phyloP scores from a whole-genome alignment of 306 rosid species.

The Inga leiocalycina region DNA sequence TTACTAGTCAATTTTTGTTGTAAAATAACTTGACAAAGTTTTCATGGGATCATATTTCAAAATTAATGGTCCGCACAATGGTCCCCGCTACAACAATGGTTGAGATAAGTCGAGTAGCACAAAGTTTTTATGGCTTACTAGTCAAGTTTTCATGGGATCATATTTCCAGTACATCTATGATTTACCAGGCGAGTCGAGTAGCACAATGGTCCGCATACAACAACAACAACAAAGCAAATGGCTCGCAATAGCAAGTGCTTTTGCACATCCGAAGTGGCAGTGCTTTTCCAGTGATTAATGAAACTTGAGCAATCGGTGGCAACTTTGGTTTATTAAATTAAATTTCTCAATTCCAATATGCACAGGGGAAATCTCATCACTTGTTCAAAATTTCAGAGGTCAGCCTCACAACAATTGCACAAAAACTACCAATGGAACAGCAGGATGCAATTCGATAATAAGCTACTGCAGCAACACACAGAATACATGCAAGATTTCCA shows the following conservation, averaged over 20 bases:
- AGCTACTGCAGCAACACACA: background rate
- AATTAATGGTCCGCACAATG: background rate
- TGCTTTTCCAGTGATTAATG: background rate
- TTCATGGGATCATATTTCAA: background rate
- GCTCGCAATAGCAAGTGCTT: background rate
- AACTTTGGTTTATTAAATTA: constrained; percentile 15
- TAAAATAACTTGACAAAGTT: background rate
- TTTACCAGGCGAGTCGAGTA: background rate
- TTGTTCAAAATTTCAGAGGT: constrained; percentile 35
- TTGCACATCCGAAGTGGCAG: background rate
- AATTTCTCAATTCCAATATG: constrained; percentile 19
- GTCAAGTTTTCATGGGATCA: background rate
- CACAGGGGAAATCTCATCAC: background rate
- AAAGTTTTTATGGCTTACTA: background rate
- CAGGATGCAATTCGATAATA: background rate
- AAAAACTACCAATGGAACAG: background rate
- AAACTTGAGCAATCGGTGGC: background rate
- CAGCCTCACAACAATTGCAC: constrained; percentile 13
- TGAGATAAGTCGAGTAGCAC: too few relatives aligned
- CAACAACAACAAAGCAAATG: background rate
- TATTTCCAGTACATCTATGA: background rate
- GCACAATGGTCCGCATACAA: background rate
- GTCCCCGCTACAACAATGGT: too few relatives aligned
- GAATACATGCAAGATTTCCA: constrained; percentile 28
- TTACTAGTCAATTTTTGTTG: background rate